Evolutionary conservation across 2,329 filamentous ascomycete species (phyloP).

Genomic region (Ophiobolus disseminans): DNA sequence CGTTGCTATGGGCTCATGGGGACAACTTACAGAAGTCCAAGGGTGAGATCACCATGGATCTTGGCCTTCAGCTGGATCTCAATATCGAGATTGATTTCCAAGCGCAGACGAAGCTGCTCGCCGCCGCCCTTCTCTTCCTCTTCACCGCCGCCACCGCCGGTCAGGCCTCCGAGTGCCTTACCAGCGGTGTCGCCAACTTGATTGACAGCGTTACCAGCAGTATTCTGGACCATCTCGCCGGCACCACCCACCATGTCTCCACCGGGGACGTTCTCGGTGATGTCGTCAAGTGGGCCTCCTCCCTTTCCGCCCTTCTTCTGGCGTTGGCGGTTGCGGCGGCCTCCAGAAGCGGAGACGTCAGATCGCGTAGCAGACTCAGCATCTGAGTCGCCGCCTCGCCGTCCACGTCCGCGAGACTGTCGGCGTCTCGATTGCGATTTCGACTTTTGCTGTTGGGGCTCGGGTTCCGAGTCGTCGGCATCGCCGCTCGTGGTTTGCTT

Average conservation of each 20-base stretch:
- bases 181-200: constrained; percentile 52
- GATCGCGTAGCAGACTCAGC: constrained; percentile 62
- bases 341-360: constrained; percentile 61
- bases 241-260: constrained; percentile 61
- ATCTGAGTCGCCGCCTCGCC: constrained; percentile 57
- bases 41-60: constrained; percentile 69
- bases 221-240: constrained; percentile 63
- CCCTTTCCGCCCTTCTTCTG: constrained; percentile 56
- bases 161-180: constrained; percentile 57
- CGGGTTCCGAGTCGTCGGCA: constrained; percentile 52
- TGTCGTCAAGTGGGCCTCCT: constrained; percentile 60
- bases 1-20: neutral
- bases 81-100: constrained; percentile 68
- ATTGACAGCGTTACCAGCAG: constrained; percentile 60
- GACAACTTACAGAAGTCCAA: constrained; percentile 59
- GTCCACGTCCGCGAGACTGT: constrained; percentile 59
- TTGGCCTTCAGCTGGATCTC: constrained; percentile 70
- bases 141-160: constrained; percentile 51
- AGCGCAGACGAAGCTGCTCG: constrained; percentile 62
- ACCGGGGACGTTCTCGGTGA: constrained; percentile 61
- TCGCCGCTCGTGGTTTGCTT: constrained; percentile 44
- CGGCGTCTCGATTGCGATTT: constrained; percentile 56
- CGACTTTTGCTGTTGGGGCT: constrained; percentile 55
- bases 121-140: constrained; percentile 46
- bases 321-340: constrained; percentile 63